Evolutionary conservation across 352 stramenopile species (phyloP), one percentile per base, ranked within the genome.

Genomic region (Globisporangium cylindrosporum): DNA sequence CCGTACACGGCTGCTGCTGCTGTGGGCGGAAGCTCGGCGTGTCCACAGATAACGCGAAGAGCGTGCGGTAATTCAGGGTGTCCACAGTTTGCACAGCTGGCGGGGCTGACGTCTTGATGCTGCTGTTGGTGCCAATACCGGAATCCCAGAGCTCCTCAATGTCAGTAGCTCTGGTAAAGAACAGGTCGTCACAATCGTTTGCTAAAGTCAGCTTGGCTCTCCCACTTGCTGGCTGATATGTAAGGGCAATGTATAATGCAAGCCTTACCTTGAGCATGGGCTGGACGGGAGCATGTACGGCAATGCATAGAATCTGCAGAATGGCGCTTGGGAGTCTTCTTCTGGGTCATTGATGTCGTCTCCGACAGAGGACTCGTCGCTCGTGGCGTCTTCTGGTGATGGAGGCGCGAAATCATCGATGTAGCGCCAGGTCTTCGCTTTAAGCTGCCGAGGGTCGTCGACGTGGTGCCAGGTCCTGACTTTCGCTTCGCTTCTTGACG

Each of bases 21-120:
- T 67, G 54, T 14, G 79, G 79, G 56, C 71, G 73, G 67, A 87
- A 87, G 55, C 64, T 80, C 18, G 79, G 75, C 4, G 77, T 83
- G 15, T 72, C 49, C 1, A 77, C 73, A 53, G 77, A 87, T 53
- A 87, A 66, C 3, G 71, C 65, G 49, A 76, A 75, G 24, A 63
- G 68, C 61, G 74, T 75, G 51, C 61, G 66, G 32, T 68, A 75
- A 15, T 74, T 53, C 20, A 68, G 55, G 29, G 27, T 14, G 14
- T 29, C 51, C 3, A 20, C 36, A 6, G 38, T 3, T 25, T 64
- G 27, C n/a, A 1, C 15, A n/a, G 41, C 38, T 25, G 29, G n/a
- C n/a, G 56, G 2, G 0, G 25, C 20, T 7, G 41, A 0, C 27
- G 14, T 34, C 34, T 48, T 22, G 4, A 18, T 10, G 24, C 1